Conservation (phyloP, 106 monocot genomes). For the Phalaenopsis aphrodite region DNA sequence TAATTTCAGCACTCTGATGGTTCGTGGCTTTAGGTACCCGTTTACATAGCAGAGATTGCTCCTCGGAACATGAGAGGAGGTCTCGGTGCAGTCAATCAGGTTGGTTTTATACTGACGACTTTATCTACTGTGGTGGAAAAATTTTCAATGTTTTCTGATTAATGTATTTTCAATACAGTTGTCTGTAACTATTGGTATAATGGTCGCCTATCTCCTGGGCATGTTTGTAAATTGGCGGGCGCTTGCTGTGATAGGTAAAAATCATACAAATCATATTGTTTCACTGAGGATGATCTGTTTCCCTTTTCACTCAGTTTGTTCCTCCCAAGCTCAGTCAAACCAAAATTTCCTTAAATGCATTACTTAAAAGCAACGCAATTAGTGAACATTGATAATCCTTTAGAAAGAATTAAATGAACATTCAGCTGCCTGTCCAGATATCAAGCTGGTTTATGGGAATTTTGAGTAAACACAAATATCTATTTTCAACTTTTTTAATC, state of each 20-base stretch:
- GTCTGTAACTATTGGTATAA: slow-evolving; percentile 83
- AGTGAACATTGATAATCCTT: too few relatives aligned
- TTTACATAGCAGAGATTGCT: slow-evolving; percentile 92
- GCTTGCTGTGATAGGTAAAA: slow-evolving; percentile 77
- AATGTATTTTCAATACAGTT: slow-evolving; percentile 30
- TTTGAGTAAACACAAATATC: background rate
- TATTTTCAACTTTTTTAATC: background rate
- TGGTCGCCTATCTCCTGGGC: slow-evolving; percentile 77
- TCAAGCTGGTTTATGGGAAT: background rate
- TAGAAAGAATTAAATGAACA: too few relatives aligned
- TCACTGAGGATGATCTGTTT: background rate
- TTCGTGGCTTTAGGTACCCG: slow-evolving; percentile 50
- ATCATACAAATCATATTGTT: background rate
- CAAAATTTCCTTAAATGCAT: background rate
- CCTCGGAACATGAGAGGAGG: slow-evolving; percentile 92
- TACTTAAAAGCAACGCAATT: too few relatives aligned
- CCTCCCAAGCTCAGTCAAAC: background rate
- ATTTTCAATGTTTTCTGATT: background rate
- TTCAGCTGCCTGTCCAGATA: too few relatives aligned
- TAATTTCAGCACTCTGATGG: background rate
- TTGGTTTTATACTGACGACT: slow-evolving; percentile 5
- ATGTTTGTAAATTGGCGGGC: slow-evolving; percentile 81
- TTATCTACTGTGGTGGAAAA: background rate
- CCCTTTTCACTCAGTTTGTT: background rate
- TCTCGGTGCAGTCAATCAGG: slow-evolving; percentile 93